phyloP scores from a whole-genome alignment of 2,329 filamentous ascomycete species.

The Cercospora janseana region DNA sequence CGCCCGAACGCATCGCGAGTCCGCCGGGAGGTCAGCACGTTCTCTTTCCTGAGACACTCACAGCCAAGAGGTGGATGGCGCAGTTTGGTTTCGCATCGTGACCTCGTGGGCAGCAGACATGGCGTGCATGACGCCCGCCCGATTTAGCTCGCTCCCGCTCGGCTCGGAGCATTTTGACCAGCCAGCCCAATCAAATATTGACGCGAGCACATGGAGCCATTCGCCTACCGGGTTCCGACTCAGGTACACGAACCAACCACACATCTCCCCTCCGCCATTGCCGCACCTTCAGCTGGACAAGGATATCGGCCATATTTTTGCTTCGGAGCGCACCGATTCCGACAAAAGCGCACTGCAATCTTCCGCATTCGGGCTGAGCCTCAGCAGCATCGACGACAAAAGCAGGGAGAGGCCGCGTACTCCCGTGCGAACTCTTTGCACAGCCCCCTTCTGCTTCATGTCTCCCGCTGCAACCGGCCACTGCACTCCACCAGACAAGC shows the following conservation, averaged over 20 bases:
- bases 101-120: background rate
- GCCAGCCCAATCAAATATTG: constrained; percentile 2
- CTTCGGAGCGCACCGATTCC: too few relatives aligned
- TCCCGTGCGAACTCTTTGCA: background rate
- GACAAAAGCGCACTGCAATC: too few relatives aligned
- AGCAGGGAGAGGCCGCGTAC: constrained; percentile 2
- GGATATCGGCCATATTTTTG: background rate
- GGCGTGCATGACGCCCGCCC: constrained; percentile 1
- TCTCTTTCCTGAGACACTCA: too few relatives aligned
- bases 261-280: background rate
- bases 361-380: too few relatives aligned
- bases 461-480: background rate
- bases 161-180: background rate
- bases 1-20: too few relatives aligned
- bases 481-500: background rate
- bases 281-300: constrained; percentile 1
- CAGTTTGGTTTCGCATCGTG: constrained; percentile 1
- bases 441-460: background rate
- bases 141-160: background rate
- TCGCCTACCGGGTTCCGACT: too few relatives aligned
- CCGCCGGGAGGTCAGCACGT: too few relatives aligned
- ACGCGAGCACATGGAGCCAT: too few relatives aligned
- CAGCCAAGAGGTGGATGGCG: too few relatives aligned
- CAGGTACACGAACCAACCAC: background rate
- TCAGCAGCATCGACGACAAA: too few relatives aligned